Evolutionary conservation across 2,329 filamentous ascomycete genomes (phyloP).

Genomic region (Epichloe glyceriae): DNA sequence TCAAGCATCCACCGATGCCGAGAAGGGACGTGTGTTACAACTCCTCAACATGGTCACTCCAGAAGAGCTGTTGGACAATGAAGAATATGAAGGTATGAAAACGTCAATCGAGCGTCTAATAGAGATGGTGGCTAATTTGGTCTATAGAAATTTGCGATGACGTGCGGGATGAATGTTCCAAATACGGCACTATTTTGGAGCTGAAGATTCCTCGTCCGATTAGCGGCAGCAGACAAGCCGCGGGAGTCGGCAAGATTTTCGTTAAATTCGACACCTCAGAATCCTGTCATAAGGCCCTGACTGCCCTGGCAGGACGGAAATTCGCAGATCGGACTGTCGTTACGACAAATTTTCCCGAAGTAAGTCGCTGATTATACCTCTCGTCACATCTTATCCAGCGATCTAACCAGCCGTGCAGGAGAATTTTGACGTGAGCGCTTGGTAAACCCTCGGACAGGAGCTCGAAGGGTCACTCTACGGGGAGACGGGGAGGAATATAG

Average conservation of each 20-base stretch:
- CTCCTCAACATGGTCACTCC: slow-evolving; percentile 97
- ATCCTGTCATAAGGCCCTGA: slow-evolving; percentile 70
- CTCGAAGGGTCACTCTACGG: neutral
- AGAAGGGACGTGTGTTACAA: slow-evolving; percentile 75
- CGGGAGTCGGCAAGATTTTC: slow-evolving; percentile 94
- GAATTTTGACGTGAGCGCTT: slow-evolving; percentile 85
- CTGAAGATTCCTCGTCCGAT: slow-evolving; percentile 85
- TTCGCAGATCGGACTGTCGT: slow-evolving; percentile 95
- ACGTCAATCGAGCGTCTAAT: neutral
- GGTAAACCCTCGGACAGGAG: slow-evolving; percentile 38
- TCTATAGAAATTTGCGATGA: slow-evolving; percentile 85
- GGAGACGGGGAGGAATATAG: neutral
- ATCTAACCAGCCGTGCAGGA: slow-evolving; percentile 44
- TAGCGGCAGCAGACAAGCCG: slow-evolving; percentile 68
- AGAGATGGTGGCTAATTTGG: slow-evolving; percentile 1
- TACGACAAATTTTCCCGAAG: slow-evolving; percentile 91
- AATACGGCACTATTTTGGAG: slow-evolving; percentile 76
- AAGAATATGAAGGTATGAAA: slow-evolving; percentile 79
- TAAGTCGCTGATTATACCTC: slow-evolving; percentile 23
- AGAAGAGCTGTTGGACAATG: slow-evolving; percentile 84
- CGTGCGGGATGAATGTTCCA: slow-evolving; percentile 81
- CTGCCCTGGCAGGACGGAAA: slow-evolving; percentile 84
- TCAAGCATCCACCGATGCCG: slow-evolving; percentile 65
- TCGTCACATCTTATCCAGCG: slow-evolving; percentile 1
- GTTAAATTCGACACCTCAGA: slow-evolving; percentile 79